A percentile compares a stretch with the other conserved stretches of the same genome.
phyloP scores from a whole-genome alignment of 257 asterid species.

The Nicotiana sylvestris region DNA sequence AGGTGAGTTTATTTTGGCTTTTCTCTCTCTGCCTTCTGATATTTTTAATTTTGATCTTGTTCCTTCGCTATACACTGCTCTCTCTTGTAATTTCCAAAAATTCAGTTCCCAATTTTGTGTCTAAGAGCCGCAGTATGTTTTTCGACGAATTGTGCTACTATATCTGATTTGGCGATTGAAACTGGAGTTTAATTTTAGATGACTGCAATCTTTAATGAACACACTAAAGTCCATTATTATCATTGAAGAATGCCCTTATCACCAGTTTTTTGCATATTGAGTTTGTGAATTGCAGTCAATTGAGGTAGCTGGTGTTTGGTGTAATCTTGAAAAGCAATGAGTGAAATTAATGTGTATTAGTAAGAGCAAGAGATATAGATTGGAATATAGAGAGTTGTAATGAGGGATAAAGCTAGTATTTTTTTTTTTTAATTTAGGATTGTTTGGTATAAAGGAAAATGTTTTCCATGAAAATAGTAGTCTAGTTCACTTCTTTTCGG shows the following conservation, averaged over 20 bases:
- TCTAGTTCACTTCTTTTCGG: too few species aligned
- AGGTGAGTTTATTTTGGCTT: background rate
- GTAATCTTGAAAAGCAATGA: background rate
- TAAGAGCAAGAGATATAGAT: background rate
- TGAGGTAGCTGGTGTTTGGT: background rate
- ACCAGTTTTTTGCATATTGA: background rate
- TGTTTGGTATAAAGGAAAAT: background rate
- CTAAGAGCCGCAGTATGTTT: too few species aligned
- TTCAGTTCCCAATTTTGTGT: background rate
- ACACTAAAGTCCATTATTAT: background rate
- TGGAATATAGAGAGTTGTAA: background rate
- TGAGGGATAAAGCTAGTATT: background rate
- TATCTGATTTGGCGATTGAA: background rate
- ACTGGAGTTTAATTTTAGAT: background rate
- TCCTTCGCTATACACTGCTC: background rate
- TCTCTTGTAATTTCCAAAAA: background rate
- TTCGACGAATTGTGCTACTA: background rate
- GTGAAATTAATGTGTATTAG: background rate
- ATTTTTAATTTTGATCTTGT: background rate
- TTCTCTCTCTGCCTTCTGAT: background rate
- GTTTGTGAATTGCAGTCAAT: background rate
- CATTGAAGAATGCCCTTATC: background rate
- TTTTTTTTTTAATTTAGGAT: background rate
- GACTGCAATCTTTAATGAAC: background rate
- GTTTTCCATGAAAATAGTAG: too few species aligned